A percentile compares a stretch with the other conserved stretches of the same genome.
These are phyloP conservation scores for Chaetoscypha palmicola DNA, from an alignment of 2,329 filamentous ascomycete genomes.

Conservation along the genomic window DNA sequence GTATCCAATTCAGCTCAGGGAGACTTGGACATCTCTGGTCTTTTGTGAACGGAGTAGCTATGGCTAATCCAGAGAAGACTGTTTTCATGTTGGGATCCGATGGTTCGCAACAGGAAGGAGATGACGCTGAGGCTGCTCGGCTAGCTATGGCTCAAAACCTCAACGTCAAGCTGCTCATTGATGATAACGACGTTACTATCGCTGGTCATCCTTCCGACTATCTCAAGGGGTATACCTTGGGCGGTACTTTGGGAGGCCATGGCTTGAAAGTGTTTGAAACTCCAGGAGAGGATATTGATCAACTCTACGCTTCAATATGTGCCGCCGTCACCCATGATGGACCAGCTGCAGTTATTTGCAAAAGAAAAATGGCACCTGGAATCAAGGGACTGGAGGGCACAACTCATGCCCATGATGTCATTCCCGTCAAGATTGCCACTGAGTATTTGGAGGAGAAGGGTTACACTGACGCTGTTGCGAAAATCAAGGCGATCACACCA, in stretches of 20 bases:
- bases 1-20: conserved; percentile 35
- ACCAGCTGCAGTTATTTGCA: conserved; percentile 27
- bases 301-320: conserved; percentile 31
- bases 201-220: conserved; percentile 35
- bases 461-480: conserved; percentile 25
- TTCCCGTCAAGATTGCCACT: conserved; percentile 32
- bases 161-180: conserved; percentile 35
- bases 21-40: conserved; percentile 36
- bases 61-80: conserved; percentile 34
- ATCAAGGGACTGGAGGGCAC: conserved; percentile 33
- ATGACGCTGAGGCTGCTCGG: conserved; percentile 35
- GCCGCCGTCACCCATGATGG: conserved; percentile 31
- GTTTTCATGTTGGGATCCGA: conserved; percentile 34
- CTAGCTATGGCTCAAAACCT: conserved; percentile 33
- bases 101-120: conserved; percentile 36
- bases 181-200: conserved; percentile 37
- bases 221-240: conserved; percentile 32
- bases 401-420: conserved; percentile 33
- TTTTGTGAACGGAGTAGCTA: conserved; percentile 34
- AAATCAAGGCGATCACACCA: conserved; percentile 17
- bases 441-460: conserved; percentile 34
- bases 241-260: conserved; percentile 31
- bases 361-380: conserved; percentile 33
- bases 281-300: conserved; percentile 33
- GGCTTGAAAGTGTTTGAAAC: conserved; percentile 33